These are phyloP conservation scores for Colletotrichum sp. DNA, from an alignment of 2,329 filamentous ascomycete species.

Conservation along the genomic window DNA sequence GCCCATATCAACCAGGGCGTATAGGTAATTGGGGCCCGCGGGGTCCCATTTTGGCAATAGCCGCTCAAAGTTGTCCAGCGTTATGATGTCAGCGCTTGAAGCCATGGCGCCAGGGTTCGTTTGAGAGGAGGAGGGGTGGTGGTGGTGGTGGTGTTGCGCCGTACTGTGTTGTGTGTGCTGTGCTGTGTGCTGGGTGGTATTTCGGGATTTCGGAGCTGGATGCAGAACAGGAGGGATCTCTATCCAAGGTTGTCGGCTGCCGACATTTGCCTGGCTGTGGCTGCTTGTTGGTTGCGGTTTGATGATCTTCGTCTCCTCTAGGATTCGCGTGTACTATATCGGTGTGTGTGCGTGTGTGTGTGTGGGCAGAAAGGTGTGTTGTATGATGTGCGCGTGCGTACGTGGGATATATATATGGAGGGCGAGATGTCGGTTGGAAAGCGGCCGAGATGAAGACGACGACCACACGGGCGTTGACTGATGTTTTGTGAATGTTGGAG, in stretches of 20 bases:
- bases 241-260: constrained; percentile 3
- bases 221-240: constrained; percentile 1
- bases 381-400: not conserved
- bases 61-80: constrained; percentile 54
- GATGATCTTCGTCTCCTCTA: not conserved
- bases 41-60: constrained; percentile 56
- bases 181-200: not conserved
- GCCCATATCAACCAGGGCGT: constrained; percentile 66
- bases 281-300: not conserved
- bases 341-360: not conserved
- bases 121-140: not conserved
- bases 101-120: constrained; percentile 4
- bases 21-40: constrained; percentile 52
- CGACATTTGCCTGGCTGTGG: not conserved
- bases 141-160: not conserved
- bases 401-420: not conserved
- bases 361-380: not conserved
- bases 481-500: not conserved
- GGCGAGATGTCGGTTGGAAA: not conserved
- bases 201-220: not conserved
- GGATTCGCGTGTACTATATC: not conserved
- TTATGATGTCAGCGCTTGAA: constrained; percentile 46
- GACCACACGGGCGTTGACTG: not conserved
- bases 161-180: not conserved
- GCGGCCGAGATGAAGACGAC: not conserved